Evolutionary conservation across 768 basidiomycete species (phyloP).

Genomic region (Boletus reticulatus): DNA sequence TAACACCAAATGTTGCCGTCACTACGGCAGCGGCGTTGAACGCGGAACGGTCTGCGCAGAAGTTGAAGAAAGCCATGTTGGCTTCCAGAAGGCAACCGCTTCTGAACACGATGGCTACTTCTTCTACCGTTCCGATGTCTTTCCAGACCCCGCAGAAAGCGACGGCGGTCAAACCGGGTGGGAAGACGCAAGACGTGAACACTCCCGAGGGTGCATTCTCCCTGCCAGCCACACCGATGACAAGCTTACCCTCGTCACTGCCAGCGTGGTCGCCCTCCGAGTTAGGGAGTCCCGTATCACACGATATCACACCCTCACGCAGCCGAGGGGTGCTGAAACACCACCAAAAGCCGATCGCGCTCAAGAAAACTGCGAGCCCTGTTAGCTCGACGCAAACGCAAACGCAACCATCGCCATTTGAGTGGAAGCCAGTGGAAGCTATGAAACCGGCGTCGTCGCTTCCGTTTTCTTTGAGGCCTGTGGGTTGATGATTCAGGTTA

Average conservation of each 20-base stretch:
- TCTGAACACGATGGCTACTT: conserved; percentile 54
- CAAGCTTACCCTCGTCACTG: conserved; percentile 25
- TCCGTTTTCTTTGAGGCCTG: conserved; percentile 24
- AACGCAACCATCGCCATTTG: conserved; percentile 9
- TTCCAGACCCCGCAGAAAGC: conserved; percentile 31
- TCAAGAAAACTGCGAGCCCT: conserved; percentile 27
- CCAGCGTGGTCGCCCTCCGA: conserved; percentile 24
- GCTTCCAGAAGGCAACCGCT: conserved; percentile 60
- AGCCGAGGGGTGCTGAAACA: conserved; percentile 27
- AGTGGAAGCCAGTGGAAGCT: conserved; percentile 26
- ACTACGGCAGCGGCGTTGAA: conserved; percentile 81
- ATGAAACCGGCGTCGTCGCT: conserved; percentile 21
- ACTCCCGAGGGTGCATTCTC: conserved; percentile 1
- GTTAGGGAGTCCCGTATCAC: conserved; percentile 9
- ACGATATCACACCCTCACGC: conserved; percentile 23
- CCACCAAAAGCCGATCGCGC: conserved; percentile 34
- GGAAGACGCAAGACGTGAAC: conserved; percentile 1
- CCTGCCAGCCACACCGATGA: conserved; percentile 18
- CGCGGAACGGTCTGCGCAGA: conserved; percentile 70
- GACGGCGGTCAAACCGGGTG: conserved; percentile 3
- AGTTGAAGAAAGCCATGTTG: conserved; percentile 67
- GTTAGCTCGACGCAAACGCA: neutral
- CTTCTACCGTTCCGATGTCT: conserved; percentile 18
- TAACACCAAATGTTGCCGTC: conserved; percentile 65
- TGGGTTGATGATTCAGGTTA: conserved; percentile 7